Percentiles rank a stretch among this genome's conserved stretches.
Conservation (phyloP, 2,329 filamentous ascomycete species). For the Scytalidium sp. region DNA sequence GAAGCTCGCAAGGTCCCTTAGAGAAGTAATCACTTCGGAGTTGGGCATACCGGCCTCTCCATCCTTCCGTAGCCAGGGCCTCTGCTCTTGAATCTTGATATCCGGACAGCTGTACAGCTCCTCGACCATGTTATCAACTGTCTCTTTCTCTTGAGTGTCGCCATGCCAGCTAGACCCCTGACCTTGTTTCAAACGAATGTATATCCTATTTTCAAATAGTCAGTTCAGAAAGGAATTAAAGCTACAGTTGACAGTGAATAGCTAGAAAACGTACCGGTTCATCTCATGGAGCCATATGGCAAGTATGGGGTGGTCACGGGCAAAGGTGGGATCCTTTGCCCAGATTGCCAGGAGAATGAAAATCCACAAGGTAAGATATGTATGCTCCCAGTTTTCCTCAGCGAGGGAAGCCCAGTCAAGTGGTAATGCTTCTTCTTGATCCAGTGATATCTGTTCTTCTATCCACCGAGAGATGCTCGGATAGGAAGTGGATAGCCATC, state of each 20-base stretch:
- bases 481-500: not conserved
- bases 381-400: constrained; percentile 1
- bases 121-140: not conserved
- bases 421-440: constrained; percentile 1
- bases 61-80: too few species aligned
- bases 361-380: not conserved
- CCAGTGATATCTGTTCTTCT: not conserved
- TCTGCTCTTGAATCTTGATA: too few species aligned
- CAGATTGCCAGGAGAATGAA: not conserved
- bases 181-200: not conserved
- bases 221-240: too few species aligned
- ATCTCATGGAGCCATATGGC: not conserved
- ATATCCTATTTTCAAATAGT: not conserved
- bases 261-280: not conserved
- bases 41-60: not conserved
- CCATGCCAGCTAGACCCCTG: not conserved
- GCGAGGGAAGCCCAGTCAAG: constrained; percentile 1
- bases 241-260: too few species aligned
- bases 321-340: not conserved
- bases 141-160: not conserved
- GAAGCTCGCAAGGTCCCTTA: constrained; percentile 18
- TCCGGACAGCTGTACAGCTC: not conserved
- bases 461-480: not conserved
- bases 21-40: not conserved
- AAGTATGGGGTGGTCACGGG: not conserved